phyloP scores from a whole-genome alignment of 1,139 yeast species.

The Spencermartinsiella ligniputridi region DNA sequence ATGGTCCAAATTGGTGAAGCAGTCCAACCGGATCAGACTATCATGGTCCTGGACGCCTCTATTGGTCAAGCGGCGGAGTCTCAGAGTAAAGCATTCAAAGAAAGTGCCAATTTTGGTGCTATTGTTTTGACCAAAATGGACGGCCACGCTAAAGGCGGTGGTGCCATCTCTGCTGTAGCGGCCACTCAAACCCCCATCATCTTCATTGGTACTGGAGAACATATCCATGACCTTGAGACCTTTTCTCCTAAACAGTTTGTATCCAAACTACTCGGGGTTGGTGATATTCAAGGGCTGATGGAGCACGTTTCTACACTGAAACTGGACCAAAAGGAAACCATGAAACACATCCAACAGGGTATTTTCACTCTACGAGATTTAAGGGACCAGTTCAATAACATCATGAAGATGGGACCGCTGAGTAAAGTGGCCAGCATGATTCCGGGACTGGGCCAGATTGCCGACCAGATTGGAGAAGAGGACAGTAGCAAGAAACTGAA shows the following conservation, averaged over 20 bases:
- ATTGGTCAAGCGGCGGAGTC: constrained; percentile 98
- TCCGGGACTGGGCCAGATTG: constrained; percentile 80
- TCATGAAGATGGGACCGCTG: constrained; percentile 94
- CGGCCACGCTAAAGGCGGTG: constrained; percentile 99
- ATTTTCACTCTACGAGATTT: constrained; percentile 88
- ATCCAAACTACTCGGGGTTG: constrained; percentile 87
- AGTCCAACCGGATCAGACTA: constrained; percentile 86
- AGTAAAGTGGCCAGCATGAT: constrained; percentile 93
- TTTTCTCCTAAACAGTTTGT: constrained; percentile 88
- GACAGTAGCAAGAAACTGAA: constrained; percentile 79
- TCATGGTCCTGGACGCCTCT: constrained; percentile 96
- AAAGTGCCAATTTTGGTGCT: constrained; percentile 88
- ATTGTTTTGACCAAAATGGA: constrained; percentile 95
- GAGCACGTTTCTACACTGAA: constrained; percentile 90
- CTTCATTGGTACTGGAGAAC: constrained; percentile 98
- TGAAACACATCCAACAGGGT: constrained; percentile 92
- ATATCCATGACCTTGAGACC: constrained; percentile 85
- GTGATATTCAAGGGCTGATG: constrained; percentile 89
- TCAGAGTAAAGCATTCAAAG: constrained; percentile 92
- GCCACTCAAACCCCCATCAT: constrained; percentile 95
- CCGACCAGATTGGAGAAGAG: constrained; percentile 79
- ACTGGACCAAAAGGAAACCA: constrained; percentile 86
- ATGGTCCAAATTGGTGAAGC: constrained; percentile 90
- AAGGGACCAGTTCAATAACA: constrained; percentile 92
- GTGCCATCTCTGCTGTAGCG: constrained; percentile 98